Base-by-base conservation (phyloP, 331 rosid genomes). In the Arachis monticola region DNA sequence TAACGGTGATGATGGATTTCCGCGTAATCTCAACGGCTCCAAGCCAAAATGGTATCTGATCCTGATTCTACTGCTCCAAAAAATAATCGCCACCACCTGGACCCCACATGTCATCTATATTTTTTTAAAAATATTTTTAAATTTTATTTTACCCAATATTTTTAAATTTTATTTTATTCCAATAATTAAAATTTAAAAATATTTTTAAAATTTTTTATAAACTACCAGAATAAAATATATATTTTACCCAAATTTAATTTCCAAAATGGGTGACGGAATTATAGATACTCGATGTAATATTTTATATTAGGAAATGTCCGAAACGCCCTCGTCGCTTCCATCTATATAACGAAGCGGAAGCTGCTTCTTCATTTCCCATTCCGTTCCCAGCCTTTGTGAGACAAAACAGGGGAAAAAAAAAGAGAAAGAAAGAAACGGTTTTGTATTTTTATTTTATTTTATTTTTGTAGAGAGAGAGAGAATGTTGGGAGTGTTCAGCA, bases 401-500 rank as follows among this genome's bases (percentile, higher is more conserved):
- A 41, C 38, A 10, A 1, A 45, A 13, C 63, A 27, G 30, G 1
- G 2, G 32, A 50, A 31, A 35, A 38, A 2, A 38, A 2, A 38
- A 38, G 5, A 50, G 41, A 22, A 50, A 40, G 52, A 14, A 2
- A 5, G 10, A 50, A 41, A 22, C 2, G 10, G 10, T 53, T 14
- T 52, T 52, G 11, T 45, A 4, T 57, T 4, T 52, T 62, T 8
- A 1, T 2, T 17, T 74, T 14, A n/a, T 55, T 51, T 22, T 42
- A 2, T 78, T 64, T 55, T 35, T 8, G 58, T 11, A 8, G 2
- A 63, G 56, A 30, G 61, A 10, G 60, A 59, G 44, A 68, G 77
- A 71, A 94, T 94, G 99, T 79, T 94, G 85, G 99, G 96, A 4
- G 87, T 94, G 6, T 94, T 94, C 83, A 90, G 97, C 80, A 78